A percentile compares a stretch with the other conserved stretches of the same genome.
phyloP scores from a whole-genome alignment of 768 basidiomycete genomes.

The Tephrocybe sp. region DNA sequence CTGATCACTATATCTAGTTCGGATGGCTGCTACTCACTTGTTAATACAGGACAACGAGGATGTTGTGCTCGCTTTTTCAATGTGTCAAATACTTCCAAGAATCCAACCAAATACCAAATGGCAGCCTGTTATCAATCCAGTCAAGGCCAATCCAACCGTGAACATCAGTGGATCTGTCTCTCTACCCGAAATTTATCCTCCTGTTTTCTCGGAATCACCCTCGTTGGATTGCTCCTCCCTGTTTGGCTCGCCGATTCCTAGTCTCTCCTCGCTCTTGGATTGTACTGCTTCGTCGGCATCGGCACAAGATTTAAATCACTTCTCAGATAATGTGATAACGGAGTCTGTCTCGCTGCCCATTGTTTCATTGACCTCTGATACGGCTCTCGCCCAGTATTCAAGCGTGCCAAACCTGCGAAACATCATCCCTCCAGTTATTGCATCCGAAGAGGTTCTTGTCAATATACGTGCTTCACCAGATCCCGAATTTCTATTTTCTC shows the following conservation, averaged over 20 bases:
- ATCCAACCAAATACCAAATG: constrained; percentile 10
- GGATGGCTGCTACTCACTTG: constrained; percentile 16
- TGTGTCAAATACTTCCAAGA: constrained; percentile 13
- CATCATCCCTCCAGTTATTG: background rate
- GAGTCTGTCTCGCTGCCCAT: constrained; percentile 12
- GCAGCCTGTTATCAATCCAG: constrained; percentile 7
- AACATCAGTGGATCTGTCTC: constrained; percentile 11
- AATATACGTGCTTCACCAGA: background rate
- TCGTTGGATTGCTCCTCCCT: constrained; percentile 2
- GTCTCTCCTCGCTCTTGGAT: constrained; percentile 17
- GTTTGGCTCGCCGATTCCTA: constrained; percentile 12
- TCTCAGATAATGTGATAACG: constrained; percentile 3
- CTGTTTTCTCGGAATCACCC: constrained; percentile 3
- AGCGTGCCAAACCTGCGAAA: constrained; percentile 11
- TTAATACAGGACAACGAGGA: constrained; percentile 15
- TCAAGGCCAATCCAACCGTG: constrained; percentile 2
- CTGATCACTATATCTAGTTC: constrained; percentile 7
- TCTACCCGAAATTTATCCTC: constrained; percentile 12
- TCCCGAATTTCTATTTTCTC: background rate
- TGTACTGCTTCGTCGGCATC: constrained; percentile 11
- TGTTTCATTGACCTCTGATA: background rate
- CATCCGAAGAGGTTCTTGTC: background rate
- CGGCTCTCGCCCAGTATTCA: constrained; percentile 1
- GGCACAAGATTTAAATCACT: background rate
- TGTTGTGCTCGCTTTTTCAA: constrained; percentile 12